phyloP scores from a whole-genome alignment of 345 rosid species.

The Aquilaria sinensis region DNA sequence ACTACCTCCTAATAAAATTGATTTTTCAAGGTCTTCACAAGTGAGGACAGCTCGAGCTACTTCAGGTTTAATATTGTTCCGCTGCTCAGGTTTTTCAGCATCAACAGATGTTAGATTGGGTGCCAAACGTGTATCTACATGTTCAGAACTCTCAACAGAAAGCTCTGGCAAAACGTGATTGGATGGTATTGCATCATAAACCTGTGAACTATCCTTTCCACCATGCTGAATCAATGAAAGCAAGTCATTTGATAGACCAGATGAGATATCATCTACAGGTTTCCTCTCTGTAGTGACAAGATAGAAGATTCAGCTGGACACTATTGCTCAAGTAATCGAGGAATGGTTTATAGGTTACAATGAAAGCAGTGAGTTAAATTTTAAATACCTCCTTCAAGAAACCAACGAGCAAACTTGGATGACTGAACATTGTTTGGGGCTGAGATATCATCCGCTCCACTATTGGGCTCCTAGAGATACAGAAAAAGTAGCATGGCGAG shows the following conservation, averaged over 20 bases:
- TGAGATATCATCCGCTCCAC: slow-evolving; percentile 38
- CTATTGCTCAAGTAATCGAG: not conserved
- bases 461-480: slow-evolving; percentile 37
- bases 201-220: slow-evolving; percentile 42
- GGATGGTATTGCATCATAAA: slow-evolving; percentile 30
- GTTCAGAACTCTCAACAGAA: slow-evolving; percentile 35
- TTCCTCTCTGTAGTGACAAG: slow-evolving; percentile 52
- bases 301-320: not conserved
- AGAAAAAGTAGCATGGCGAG: not conserved
- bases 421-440: slow-evolving; percentile 42
- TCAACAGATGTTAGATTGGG: slow-evolving; percentile 14
- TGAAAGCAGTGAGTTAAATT: not conserved
- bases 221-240: slow-evolving; percentile 73
- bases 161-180: slow-evolving; percentile 21
- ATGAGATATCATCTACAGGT: slow-evolving; percentile 34
- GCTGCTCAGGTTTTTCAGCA: slow-evolving; percentile 26
- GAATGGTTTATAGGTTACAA: not conserved
- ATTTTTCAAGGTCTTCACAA: slow-evolving; percentile 97
- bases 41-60: slow-evolving; percentile 70
- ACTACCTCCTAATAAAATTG: slow-evolving; percentile 66
- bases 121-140: slow-evolving; percentile 20
- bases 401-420: slow-evolving; percentile 87
- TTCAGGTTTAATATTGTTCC: slow-evolving; percentile 20
- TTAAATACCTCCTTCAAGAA: slow-evolving; percentile 75
- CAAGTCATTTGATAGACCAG: slow-evolving; percentile 48